A percentile compares a stretch with the other conserved stretches of the same genome.
These are phyloP conservation scores for Pelargonium citronellum DNA, from an alignment of 441 rosid species.

Conservation along the genomic window DNA sequence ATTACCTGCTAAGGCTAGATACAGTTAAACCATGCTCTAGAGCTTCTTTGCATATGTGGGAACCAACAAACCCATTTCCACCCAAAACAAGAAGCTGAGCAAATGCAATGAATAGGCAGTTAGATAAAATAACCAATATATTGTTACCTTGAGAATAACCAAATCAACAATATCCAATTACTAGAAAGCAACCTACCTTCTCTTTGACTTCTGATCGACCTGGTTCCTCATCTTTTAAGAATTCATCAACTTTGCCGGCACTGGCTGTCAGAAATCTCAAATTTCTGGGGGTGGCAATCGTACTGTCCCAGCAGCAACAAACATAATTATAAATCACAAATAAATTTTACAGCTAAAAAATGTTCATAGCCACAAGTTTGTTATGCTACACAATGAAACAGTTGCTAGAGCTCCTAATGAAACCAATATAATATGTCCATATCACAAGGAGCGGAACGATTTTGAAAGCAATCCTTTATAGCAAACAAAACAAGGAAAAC, in stretches of 20 bases:
- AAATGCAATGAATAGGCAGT: slow-evolving; percentile 9
- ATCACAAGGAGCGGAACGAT: not conserved
- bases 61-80: slow-evolving; percentile 49
- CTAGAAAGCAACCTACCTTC: slow-evolving; percentile 13
- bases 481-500: not conserved
- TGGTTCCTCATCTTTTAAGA: slow-evolving; percentile 9
- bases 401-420: not conserved
- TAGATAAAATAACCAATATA: not conserved
- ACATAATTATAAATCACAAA: not conserved
- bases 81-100: slow-evolving; percentile 42
- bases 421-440: not conserved
- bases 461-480: not conserved
- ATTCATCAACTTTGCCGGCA: slow-evolving; percentile 9
- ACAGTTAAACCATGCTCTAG: slow-evolving; percentile 35
- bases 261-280: slow-evolving; percentile 28
- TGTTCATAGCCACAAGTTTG: not conserved
- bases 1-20: slow-evolving; percentile 45
- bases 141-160: not conserved
- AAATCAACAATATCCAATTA: not conserved
- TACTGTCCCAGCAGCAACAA: slow-evolving; percentile 16
- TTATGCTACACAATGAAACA: not conserved
- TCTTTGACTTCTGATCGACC: not conserved
- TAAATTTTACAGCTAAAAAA: not conserved
- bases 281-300: slow-evolving; percentile 15
- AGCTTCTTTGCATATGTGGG: slow-evolving; percentile 44